phyloP scores from a whole-genome alignment of 805 yeast genomes.

The Ogataea chonburiensis region DNA sequence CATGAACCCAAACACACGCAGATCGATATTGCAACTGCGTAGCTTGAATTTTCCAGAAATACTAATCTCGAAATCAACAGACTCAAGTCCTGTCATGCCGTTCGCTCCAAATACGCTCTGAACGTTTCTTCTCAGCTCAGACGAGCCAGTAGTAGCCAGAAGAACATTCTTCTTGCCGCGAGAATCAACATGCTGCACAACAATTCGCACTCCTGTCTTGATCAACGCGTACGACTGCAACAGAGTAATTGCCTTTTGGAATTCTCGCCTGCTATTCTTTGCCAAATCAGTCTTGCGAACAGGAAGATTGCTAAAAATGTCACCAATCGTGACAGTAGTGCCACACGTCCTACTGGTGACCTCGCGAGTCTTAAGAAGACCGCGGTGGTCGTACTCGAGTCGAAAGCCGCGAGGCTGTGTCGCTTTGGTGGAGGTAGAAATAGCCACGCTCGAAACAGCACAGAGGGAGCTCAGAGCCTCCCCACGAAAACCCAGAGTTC shows the following conservation, averaged over 20 bases:
- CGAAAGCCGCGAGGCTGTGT: slow-evolving; percentile 56
- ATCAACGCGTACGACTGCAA: slow-evolving; percentile 71
- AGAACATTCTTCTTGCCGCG: slow-evolving; percentile 52
- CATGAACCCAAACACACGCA: slow-evolving; percentile 56
- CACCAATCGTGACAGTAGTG: slow-evolving; percentile 57
- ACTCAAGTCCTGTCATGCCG: slow-evolving; percentile 56
- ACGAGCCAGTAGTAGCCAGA: slow-evolving; percentile 56
- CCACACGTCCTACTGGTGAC: slow-evolving; percentile 60
- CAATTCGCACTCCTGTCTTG: slow-evolving; percentile 53
- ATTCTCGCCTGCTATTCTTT: slow-evolving; percentile 69
- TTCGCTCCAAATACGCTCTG: slow-evolving; percentile 69
- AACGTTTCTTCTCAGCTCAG: slow-evolving; percentile 53
- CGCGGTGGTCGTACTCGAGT: slow-evolving; percentile 55
- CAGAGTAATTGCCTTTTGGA: slow-evolving; percentile 59
- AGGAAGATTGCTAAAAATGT: slow-evolving; percentile 69
- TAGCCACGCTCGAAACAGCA: slow-evolving; percentile 47
- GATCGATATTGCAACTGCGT: slow-evolving; percentile 30
- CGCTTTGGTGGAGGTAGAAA: slow-evolving; percentile 48
- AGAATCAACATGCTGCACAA: slow-evolving; percentile 51
- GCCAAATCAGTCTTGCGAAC: slow-evolving; percentile 76
- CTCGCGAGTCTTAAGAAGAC: slow-evolving; percentile 42
- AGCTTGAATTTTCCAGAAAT: slow-evolving; percentile 32
- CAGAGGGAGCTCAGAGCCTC: slow-evolving; percentile 77
- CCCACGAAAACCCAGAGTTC: slow-evolving; percentile 75
- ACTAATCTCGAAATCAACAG: slow-evolving; percentile 44